phyloP scores from a whole-genome alignment of 768 basidiomycete genomes.

The Rossbeevera mucosa region DNA sequence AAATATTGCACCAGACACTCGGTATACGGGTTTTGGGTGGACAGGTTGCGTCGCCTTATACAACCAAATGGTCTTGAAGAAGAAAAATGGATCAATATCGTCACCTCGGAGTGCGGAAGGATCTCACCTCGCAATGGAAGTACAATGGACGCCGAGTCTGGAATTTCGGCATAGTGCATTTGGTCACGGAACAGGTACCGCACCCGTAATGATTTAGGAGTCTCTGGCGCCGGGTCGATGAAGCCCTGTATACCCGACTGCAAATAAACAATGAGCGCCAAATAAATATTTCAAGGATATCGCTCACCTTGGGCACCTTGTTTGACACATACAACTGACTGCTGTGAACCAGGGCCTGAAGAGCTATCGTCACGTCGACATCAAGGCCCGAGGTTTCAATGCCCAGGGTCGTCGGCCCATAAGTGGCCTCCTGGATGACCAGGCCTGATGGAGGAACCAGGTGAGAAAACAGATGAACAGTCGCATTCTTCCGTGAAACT shows the following conservation, averaged over 20 bases:
- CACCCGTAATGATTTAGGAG: slow-evolving; percentile 63
- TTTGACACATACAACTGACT: slow-evolving; percentile 77
- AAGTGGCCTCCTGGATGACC: slow-evolving; percentile 70
- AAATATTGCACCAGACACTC: slow-evolving; percentile 1
- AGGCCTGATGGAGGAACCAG: slow-evolving; percentile 46
- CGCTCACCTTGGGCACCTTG: slow-evolving; percentile 70
- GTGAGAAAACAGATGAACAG: slow-evolving; percentile 13
- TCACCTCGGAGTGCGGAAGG: slow-evolving; percentile 9
- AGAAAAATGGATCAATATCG: slow-evolving; percentile 6
- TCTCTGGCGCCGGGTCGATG: slow-evolving; percentile 76
- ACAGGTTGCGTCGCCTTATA: slow-evolving; percentile 9
- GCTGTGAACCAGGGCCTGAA: slow-evolving; percentile 77
- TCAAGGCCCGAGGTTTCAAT: slow-evolving; percentile 51
- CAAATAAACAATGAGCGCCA: slow-evolving; percentile 5
- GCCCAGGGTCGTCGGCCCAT: slow-evolving; percentile 53
- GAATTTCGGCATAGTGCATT: slow-evolving; percentile 72
- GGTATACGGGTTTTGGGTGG: not conserved
- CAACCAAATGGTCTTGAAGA: slow-evolving; percentile 26
- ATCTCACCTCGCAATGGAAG: slow-evolving; percentile 70
- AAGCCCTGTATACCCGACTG: slow-evolving; percentile 82
- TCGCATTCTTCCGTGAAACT: slow-evolving; percentile 12
- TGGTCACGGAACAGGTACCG: slow-evolving; percentile 74
- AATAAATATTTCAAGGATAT: not conserved
- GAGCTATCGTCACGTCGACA: slow-evolving; percentile 73
- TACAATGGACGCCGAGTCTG: slow-evolving; percentile 64